Conservation (phyloP, 192 early-diverging fungal genomes). For the Coemansia sp. region DNA sequence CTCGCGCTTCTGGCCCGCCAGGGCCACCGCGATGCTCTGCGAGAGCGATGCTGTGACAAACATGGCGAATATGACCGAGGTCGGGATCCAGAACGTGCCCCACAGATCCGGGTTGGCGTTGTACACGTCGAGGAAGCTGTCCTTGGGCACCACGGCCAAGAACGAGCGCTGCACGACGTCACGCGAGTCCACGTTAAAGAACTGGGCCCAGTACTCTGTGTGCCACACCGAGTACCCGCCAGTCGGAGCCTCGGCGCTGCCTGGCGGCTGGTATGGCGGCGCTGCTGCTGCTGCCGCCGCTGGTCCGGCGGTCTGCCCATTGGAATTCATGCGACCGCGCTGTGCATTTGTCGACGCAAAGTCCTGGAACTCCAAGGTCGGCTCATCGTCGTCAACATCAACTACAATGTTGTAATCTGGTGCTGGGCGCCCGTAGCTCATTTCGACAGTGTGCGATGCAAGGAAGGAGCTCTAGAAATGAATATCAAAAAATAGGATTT, state of each 20-base stretch:
- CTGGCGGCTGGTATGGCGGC: slow-evolving; percentile 40
- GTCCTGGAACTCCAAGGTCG: slow-evolving; percentile 56
- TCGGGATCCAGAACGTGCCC: slow-evolving; percentile 98
- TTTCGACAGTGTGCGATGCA: slow-evolving; percentile 7
- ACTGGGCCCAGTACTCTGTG: slow-evolving; percentile 86
- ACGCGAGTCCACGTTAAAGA: slow-evolving; percentile 90
- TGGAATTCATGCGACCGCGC: slow-evolving; percentile 33
- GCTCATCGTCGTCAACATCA: slow-evolving; percentile 59
- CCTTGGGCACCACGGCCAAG: slow-evolving; percentile 71
- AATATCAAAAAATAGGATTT: too few species aligned
- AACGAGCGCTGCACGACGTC: slow-evolving; percentile 76
- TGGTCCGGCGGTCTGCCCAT: not conserved
- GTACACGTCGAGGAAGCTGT: slow-evolving; percentile 81
- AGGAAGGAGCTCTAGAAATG: too few species aligned
- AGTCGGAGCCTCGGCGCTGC: not conserved
- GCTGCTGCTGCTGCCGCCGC: slow-evolving; percentile 19
- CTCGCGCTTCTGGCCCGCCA: slow-evolving; percentile 58
- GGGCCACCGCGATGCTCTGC: slow-evolving; percentile 74
- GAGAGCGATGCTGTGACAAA: slow-evolving; percentile 94
- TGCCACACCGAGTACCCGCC: slow-evolving; percentile 76
- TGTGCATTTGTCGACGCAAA: slow-evolving; percentile 47
- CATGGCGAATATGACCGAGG: slow-evolving; percentile 94
- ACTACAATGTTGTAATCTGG: slow-evolving; percentile 58
- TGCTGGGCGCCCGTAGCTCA: slow-evolving; percentile 33
- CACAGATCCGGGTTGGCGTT: slow-evolving; percentile 91